Percentiles rank a stretch among this genome's conserved stretches.
These are phyloP conservation scores for Scytalidium lignicola DNA, from an alignment of 2,329 filamentous ascomycete species.

Conservation along the genomic window DNA sequence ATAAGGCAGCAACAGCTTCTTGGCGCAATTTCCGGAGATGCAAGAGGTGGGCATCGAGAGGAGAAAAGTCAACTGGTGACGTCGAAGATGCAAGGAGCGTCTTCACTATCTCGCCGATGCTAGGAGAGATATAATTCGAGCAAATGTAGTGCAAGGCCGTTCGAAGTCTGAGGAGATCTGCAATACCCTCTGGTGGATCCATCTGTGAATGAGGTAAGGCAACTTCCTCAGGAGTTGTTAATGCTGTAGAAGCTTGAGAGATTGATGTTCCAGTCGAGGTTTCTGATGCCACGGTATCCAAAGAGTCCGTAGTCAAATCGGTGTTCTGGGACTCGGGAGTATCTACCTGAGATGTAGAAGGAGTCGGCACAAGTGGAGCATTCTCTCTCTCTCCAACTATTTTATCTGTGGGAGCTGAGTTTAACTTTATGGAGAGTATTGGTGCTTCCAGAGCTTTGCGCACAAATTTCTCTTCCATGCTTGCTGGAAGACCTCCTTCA, in stretches of 20 bases:
- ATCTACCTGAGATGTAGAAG: conserved; percentile 23
- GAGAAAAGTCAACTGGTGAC: conserved; percentile 56
- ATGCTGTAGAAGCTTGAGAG: conserved; percentile 17
- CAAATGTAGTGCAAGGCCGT: conserved; percentile 44
- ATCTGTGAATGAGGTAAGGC: conserved; percentile 10
- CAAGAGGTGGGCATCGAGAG: conserved; percentile 65
- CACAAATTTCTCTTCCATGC: conserved; percentile 83
- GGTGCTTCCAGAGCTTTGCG: conserved; percentile 71
- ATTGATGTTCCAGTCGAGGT: conserved; percentile 33
- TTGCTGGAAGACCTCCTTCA: conserved; percentile 62
- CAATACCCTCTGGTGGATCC: conserved; percentile 29
- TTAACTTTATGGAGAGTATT: conserved; percentile 60
- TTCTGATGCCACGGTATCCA: conserved; percentile 31
- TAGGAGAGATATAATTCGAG: conserved; percentile 39
- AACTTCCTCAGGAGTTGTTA: conserved; percentile 14
- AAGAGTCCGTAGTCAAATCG: conserved; percentile 26
- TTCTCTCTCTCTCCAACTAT: conserved; percentile 22
- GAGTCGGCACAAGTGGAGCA: conserved; percentile 18
- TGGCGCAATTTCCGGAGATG: conserved; percentile 62
- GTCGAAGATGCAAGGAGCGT: conserved; percentile 30
- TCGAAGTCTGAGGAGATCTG: conserved; percentile 41
- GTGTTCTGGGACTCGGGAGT: conserved; percentile 28
- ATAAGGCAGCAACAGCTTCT: conserved; percentile 65
- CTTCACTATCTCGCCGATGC: conserved; percentile 33
- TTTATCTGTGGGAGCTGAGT: conserved; percentile 36